A percentile compares a stretch with the other conserved stretches of the same genome.
These are phyloP conservation scores for Hirsutella minnesotensis DNA, from an alignment of 2,329 filamentous ascomycete genomes.

Conservation along the genomic window DNA sequence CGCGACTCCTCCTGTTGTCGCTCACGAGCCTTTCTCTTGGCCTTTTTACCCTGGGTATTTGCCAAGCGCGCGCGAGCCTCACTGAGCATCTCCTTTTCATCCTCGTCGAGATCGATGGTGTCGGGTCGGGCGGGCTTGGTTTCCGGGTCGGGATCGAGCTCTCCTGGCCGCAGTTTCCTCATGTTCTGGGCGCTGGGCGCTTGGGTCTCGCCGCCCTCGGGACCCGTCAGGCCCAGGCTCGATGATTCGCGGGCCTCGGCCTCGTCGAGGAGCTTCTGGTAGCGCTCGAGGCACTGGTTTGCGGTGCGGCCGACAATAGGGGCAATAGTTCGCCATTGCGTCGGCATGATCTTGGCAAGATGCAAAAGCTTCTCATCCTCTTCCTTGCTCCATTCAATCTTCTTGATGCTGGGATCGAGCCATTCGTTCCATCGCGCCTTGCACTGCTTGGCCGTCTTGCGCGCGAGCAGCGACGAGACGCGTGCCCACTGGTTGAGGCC, in stretches of 20 bases:
- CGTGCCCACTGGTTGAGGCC: constrained; percentile 96
- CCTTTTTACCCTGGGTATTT: constrained; percentile 98
- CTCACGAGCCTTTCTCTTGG: constrained; percentile 92
- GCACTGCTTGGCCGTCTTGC: constrained; percentile 98
- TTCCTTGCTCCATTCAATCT: constrained; percentile 98
- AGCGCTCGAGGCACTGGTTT: constrained; percentile 92
- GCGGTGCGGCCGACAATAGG: constrained; percentile 93
- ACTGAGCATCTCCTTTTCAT: constrained; percentile 98
- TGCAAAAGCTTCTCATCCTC: constrained; percentile 97
- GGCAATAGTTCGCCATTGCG: constrained; percentile 97
- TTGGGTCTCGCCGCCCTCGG: constrained; percentile 72
- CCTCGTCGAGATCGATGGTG: constrained; percentile 95
- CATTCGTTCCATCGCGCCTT: constrained; percentile 98
- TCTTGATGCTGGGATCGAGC: constrained; percentile 94
- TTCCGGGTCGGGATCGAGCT: constrained; percentile 94
- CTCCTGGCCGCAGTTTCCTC: constrained; percentile 74
- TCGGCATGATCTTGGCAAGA: constrained; percentile 95
- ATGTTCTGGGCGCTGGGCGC: constrained; percentile 91
- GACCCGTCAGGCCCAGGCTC: constrained; percentile 71
- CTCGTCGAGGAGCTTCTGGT: constrained; percentile 92
- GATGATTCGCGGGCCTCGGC: constrained; percentile 83
- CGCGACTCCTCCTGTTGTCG: constrained; percentile 91
- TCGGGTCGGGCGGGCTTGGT: constrained; percentile 91
- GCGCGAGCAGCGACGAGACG: constrained; percentile 89
- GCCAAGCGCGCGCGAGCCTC: constrained; percentile 92